A percentile compares a stretch with the other conserved stretches of the same genome.
phyloP scores from a whole-genome alignment of 768 basidiomycete species.

The Pisolithus marmoratus region DNA sequence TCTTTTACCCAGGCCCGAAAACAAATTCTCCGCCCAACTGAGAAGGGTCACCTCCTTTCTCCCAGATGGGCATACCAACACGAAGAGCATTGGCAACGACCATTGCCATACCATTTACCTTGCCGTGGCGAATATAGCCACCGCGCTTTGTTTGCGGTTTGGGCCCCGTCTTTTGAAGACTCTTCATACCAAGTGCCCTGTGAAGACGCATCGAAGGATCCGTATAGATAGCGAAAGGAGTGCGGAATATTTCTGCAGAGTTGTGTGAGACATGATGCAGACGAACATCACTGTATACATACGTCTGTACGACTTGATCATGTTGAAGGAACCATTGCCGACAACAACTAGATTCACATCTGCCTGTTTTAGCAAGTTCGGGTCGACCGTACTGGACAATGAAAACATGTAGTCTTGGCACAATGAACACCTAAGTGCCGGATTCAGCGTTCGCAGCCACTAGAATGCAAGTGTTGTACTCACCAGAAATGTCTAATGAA shows the following conservation, averaged over 20 bases:
- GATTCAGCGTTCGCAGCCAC: background rate
- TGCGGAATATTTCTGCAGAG: slow-evolving; percentile 57
- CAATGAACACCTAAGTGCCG: slow-evolving; percentile 52
- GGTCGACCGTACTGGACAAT: slow-evolving; percentile 44
- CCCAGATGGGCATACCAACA: slow-evolving; percentile 77
- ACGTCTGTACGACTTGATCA: slow-evolving; percentile 73
- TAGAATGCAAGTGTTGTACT: slow-evolving; percentile 5
- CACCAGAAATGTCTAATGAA: slow-evolving; percentile 88
- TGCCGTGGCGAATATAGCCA: slow-evolving; percentile 63
- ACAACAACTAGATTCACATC: slow-evolving; percentile 65
- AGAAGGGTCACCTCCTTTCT: slow-evolving; percentile 66
- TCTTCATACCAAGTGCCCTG: slow-evolving; percentile 69
- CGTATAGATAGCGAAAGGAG: slow-evolving; percentile 71
- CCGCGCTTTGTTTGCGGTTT: slow-evolving; percentile 41
- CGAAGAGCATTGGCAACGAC: slow-evolving; percentile 66
- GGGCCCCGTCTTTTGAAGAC: slow-evolving; percentile 35
- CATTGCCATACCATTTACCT: slow-evolving; percentile 64
- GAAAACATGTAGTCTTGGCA: slow-evolving; percentile 87
- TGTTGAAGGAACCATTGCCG: slow-evolving; percentile 69
- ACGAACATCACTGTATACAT: slow-evolving; percentile 15
- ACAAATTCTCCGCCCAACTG: slow-evolving; percentile 92
- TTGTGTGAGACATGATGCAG: background rate
- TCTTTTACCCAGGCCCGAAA: slow-evolving; percentile 54
- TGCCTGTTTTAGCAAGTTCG: slow-evolving; percentile 41
- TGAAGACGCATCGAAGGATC: slow-evolving; percentile 71